Evolutionary conservation across 2,329 filamentous ascomycete genomes (phyloP).

Genomic region (Xylaria sp.): DNA sequence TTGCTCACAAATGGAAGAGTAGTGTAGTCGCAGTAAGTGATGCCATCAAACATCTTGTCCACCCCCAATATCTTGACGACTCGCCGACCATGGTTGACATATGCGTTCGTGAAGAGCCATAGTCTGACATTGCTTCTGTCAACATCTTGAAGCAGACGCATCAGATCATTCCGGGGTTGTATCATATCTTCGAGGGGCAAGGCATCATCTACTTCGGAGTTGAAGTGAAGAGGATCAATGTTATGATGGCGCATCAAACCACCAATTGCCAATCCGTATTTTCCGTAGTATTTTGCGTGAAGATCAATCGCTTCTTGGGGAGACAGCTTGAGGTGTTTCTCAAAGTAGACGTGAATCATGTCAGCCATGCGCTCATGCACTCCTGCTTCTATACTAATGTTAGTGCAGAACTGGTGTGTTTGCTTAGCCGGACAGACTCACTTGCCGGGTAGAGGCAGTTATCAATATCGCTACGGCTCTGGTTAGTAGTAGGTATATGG

Average conservation of each 20-base stretch:
- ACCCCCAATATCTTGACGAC: conserved; percentile 20
- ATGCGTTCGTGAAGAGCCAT: conserved; percentile 26
- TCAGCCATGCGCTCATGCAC: conserved; percentile 26
- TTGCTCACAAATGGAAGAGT: conserved; percentile 25
- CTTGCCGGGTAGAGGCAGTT: conserved; percentile 26
- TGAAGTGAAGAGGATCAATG: conserved; percentile 24
- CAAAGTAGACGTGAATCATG: conserved; percentile 25
- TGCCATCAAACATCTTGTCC: conserved; percentile 24
- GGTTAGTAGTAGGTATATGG: neutral
- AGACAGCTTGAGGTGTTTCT: conserved; percentile 17
- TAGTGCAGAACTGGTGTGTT: neutral
- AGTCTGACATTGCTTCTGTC: conserved; percentile 19
- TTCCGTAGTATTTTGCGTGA: conserved; percentile 19
- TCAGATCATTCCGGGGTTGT: conserved; percentile 6
- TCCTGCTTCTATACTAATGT: conserved; percentile 5
- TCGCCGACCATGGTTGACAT: conserved; percentile 23
- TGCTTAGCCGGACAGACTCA: neutral
- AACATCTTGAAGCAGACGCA: conserved; percentile 18
- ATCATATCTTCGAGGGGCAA: conserved; percentile 20
- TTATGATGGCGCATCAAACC: conserved; percentile 20
- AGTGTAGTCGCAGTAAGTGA: conserved; percentile 25
- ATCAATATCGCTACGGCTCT: conserved; percentile 18
- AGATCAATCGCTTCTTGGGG: conserved; percentile 17
- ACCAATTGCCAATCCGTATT: conserved; percentile 20
- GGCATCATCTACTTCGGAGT: conserved; percentile 24